Base-by-base conservation (phyloP, 2,329 filamentous ascomycete species). In the Pyrenochaeta sp. region DNA sequence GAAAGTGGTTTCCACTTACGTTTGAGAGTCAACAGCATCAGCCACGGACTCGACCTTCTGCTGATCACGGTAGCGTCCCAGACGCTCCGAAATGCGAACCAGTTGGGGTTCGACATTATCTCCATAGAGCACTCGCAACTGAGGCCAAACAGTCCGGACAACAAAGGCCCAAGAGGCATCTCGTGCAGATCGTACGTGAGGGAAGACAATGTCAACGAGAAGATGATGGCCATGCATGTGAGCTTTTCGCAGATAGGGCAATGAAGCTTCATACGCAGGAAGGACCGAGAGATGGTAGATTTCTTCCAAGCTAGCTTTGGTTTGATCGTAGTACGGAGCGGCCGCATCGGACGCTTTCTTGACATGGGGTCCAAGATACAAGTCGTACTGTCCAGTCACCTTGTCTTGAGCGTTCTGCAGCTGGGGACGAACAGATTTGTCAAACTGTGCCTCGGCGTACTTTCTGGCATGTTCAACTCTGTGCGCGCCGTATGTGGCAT, bases 81-180 rank as follows among this genome's bases (percentile, higher is more conserved):
- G 84, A 40, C 93, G 88, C 78, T 97, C 90, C 11, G 91, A 91
- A 67, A 99, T 98, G 67, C 92, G 91, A 51, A 94, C 85, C 12
- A 99, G 83, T 76, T 99, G 96, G 12, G 96, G 96, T 78, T 98
- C 93, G 3, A 99, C 93, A 66, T 96, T 97, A 69, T 97, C 88
- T 10, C 88, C 85, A 69, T 98, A 98, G 4, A 97, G 79, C 12
- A 90, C 83, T 21, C 90, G 87, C 10, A 97, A 59, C 60, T 90
- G 88, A 1, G 94, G 94, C 89, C 91, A 95, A 14, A 98, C 80
- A 1, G 87, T 88, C 41, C 86, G 85, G 52, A 92, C 86, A 30
- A 96, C 78, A 68, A 97, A 94, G 11, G 83, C 78, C 53, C 87
- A 85, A 0, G 85, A 84, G 54, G 87, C 87, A 50, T 87, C 86